A percentile compares a stretch with the other conserved stretches of the same genome.
Conservation (phyloP, 176 grass and related monocot genomes). For the Cymbopogon citratus region DNA sequence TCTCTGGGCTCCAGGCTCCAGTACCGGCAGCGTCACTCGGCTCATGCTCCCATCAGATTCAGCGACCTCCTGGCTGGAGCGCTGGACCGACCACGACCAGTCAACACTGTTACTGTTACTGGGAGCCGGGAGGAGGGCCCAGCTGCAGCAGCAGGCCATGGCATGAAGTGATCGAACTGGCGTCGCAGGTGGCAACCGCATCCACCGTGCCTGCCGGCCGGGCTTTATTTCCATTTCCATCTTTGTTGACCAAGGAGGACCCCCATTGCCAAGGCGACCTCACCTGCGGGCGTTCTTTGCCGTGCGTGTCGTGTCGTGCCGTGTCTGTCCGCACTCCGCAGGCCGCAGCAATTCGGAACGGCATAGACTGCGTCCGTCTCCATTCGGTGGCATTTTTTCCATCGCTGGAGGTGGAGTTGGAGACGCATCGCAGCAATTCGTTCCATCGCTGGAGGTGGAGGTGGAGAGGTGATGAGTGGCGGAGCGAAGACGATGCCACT, state of each 20-base stretch:
- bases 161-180: background rate
- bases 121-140: background rate
- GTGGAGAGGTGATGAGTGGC: background rate
- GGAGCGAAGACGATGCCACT: background rate
- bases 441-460: too few relatives aligned
- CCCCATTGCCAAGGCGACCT: background rate
- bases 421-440: too few relatives aligned
- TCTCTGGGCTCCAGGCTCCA: too few relatives aligned
- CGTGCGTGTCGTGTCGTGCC: background rate
- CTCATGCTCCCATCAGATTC: background rate
- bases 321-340: background rate
- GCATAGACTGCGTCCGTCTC: background rate
- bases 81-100: background rate
- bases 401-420: background rate
- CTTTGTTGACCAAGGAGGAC: constrained; percentile 50
- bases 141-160: background rate
- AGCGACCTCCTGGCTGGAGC: too few relatives aligned
- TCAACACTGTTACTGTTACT: background rate
- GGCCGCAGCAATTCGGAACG: background rate
- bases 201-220: background rate
- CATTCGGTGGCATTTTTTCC: background rate
- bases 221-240: constrained; percentile 2
- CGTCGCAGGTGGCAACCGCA: too few relatives aligned
- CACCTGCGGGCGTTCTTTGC: background rate
- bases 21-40: too few relatives aligned